Evolutionary conservation across 371 early-diverging fungal genomes (phyloP), one percentile per base, ranked within the genome.

Genomic region (Haplosporangium sp.): DNA sequence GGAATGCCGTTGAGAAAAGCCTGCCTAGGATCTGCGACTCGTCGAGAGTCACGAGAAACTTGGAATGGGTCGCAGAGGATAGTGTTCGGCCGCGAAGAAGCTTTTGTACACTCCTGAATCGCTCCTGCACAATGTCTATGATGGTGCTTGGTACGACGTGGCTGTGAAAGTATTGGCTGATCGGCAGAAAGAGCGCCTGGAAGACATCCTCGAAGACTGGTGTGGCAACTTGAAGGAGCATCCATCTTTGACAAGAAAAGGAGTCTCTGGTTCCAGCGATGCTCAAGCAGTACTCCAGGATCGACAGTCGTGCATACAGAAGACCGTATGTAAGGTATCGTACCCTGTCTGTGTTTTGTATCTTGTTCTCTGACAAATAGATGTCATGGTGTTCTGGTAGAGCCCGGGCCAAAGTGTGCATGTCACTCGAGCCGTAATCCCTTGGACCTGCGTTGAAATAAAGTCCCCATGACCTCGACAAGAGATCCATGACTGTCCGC

Each of bases 11-110:
- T 13, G 43, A 5, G 56, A 5, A 42, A 21, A 42, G 41, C 43
- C 50, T 46, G 23, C 56, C 11, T 13, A 65, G 45, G 14, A 21
- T 1, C 18, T 73, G 73, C 14, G 62, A 50, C 57, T 66, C 73
- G 38, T 73, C 67, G 47, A 73, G 47, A 57, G 66, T n/a, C 37
- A 73, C 14, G 9, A 73, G 41, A 36, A 73, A 73, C 42, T 66
- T 73, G 56, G 59, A 43, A 36, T 40, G 46, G 29, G 38, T 5
- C 29, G n/a, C n/a, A n/a, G n/a, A n/a, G 40, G 60, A 60, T 42
- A 55, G 38, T 6, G 43, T 18, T 23, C 62, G 59, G 52, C 29
- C 38, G 29, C 20, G 40, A 1, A 53, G 46, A 41, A n/a, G 41
- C 11, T 46, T 14, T 38, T 58, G 59, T 21, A 60, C 21, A 11